phyloP scores from a whole-genome alignment of 1,139 yeast species.

The Pichia norvegensis region DNA sequence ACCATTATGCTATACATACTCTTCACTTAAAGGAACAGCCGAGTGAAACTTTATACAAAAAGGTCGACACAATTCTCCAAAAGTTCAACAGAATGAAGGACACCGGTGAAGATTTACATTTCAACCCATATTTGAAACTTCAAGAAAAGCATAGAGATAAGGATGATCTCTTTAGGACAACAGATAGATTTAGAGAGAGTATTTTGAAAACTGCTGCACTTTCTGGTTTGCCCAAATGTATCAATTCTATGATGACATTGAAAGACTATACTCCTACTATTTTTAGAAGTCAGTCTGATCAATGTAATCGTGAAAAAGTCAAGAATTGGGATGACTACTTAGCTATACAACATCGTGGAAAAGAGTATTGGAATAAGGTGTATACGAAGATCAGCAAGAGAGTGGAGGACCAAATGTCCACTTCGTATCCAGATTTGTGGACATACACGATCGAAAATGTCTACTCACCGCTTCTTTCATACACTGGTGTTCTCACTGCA shows the following conservation, averaged over 20 bases:
- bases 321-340: constrained; percentile 14
- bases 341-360: constrained; percentile 40
- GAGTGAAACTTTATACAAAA: constrained; percentile 24
- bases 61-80: constrained; percentile 9
- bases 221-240: constrained; percentile 77
- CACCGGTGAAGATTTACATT: constrained; percentile 11
- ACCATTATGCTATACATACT: constrained; percentile 59
- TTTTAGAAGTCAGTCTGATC: constrained; percentile 24
- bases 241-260: constrained; percentile 64
- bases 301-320: constrained; percentile 12
- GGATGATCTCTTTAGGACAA: constrained; percentile 26
- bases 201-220: constrained; percentile 70
- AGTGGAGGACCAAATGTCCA: constrained; percentile 57
- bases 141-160: not conserved
- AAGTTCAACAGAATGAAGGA: constrained; percentile 16
- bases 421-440: constrained; percentile 83
- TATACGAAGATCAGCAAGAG: constrained; percentile 69
- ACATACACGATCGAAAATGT: constrained; percentile 63
- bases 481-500: constrained; percentile 52
- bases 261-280: constrained; percentile 56
- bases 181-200: constrained; percentile 65
- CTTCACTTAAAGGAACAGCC: constrained; percentile 12
- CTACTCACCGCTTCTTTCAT: constrained; percentile 71
- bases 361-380: constrained; percentile 64
- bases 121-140: constrained; percentile 4